Conservation (phyloP, 225 moss, liverwort and hornwort genomes). For the Antitrichia curtipendula region DNA sequence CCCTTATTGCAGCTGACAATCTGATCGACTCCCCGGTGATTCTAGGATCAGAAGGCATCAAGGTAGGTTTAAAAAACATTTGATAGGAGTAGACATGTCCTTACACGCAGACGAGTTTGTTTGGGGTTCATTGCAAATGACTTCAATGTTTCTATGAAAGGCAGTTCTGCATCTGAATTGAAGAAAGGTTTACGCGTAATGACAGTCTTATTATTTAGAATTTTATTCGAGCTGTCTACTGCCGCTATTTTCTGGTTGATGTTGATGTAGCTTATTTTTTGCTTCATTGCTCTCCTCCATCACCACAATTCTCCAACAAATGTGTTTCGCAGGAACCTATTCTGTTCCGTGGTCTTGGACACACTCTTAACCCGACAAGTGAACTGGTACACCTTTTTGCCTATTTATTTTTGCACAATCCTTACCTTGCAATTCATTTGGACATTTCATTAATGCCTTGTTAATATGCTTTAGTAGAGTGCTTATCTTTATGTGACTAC, state of each 20-base stretch:
- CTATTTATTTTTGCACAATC: background rate
- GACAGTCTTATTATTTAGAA: background rate
- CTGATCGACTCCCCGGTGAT: conserved; percentile 56
- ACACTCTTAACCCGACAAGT: conserved; percentile 78
- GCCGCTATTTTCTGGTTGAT: background rate
- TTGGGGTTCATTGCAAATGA: background rate
- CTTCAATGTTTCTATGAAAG: background rate
- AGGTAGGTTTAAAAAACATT: conserved; percentile 16
- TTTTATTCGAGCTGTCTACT: background rate
- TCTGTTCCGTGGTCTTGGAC: conserved; percentile 86
- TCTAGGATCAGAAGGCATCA: conserved; percentile 46
- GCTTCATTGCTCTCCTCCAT: background rate
- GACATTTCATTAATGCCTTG: background rate
- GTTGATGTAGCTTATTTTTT: background rate
- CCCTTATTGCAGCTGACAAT: conserved; percentile 70
- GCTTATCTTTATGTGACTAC: background rate
- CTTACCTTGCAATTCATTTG: background rate
- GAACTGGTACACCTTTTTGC: conserved; percentile 42
- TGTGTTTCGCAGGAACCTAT: conserved; percentile 49
- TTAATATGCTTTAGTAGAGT: background rate
- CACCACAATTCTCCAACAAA: background rate
- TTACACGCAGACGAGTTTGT: background rate
- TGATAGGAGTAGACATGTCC: background rate
- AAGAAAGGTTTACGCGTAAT: background rate
- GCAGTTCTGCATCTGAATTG: background rate